phyloP scores from a whole-genome alignment of 208 protist species.

The Acanthamoeba quina region DNA sequence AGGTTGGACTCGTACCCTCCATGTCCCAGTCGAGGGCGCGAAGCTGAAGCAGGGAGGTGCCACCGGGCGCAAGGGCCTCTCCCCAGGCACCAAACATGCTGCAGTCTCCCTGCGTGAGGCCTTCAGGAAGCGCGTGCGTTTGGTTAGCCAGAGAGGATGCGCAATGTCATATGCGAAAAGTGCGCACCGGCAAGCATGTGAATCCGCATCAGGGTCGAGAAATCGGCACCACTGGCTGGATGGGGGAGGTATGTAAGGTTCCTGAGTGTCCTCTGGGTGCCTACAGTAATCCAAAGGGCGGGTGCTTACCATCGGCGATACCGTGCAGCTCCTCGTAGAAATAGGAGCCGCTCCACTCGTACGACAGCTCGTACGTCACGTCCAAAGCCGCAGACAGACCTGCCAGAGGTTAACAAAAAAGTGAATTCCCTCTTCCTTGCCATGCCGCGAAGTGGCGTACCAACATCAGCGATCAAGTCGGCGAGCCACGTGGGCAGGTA shows the following conservation, averaged over 20 bases:
- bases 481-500: slow-evolving; percentile 55
- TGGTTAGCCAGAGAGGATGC: neutral
- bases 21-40: slow-evolving; percentile 68
- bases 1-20: neutral
- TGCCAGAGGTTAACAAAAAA: neutral
- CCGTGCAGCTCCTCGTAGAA: slow-evolving; percentile 79
- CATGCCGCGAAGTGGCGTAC: neutral
- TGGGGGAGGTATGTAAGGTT: neutral
- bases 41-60: slow-evolving; percentile 73
- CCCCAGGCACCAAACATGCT: slow-evolving; percentile 70
- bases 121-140: neutral
- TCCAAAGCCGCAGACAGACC: slow-evolving; percentile 75
- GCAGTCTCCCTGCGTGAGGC: neutral
- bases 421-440: no score
- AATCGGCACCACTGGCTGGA: slow-evolving; percentile 2
- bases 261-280: neutral
- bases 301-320: slow-evolving; percentile 70
- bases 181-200: slow-evolving; percentile 78
- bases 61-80: neutral
- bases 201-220: slow-evolving; percentile 56
- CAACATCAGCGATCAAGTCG: slow-evolving; percentile 68
- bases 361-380: slow-evolving; percentile 72
- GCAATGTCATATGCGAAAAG: neutral
- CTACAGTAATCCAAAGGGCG: neutral
- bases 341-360: slow-evolving; percentile 32